Evolutionary conservation across 2,329 filamentous ascomycete genomes (phyloP), one percentile per base, ranked within the genome.

Genomic region (Cladosporium phlei): DNA sequence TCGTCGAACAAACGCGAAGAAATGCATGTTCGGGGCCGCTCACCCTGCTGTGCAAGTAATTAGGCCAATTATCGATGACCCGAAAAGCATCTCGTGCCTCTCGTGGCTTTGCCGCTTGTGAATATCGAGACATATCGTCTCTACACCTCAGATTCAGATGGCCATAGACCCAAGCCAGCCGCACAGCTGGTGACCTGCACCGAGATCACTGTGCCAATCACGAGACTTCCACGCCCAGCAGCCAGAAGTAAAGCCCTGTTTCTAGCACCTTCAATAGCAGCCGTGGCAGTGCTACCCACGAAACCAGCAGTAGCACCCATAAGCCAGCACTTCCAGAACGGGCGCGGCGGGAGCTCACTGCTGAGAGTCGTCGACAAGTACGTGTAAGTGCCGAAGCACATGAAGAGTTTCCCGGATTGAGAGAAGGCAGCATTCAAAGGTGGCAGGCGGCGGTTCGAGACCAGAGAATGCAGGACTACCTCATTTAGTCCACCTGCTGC

Each of bases 321-420:
- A 3, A 48, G 4, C 52, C 52, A 54, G 37, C 47, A 50, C 3
- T 38, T 40, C 50, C 40, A 49, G 34, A 52, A 52, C 1, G 40
- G 46, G 10, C 44, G 46, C 9, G 52, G 50, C 2, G 47, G 46
- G 21, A 46, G 28, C 16, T 39, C 46, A 14, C 33, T 29, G 21
- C 47, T 49, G 12, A 50, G 38, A 20, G 19, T 43, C 24, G 45
- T 52, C 24, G 39, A 48, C 12, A 54, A 22, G 17, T 46, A 50
- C 16, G 50, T 52, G 25, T 47, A 54, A 2, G 47, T 50, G 4
- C 50, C 52, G 7, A 54, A 54, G 30, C 50, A 52, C 5, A 52
- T 21, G 17, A 54, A 52, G 9, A 54, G 27, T 14, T 42, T 46
- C 5, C 52, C 28, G 10, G 38, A 46, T 9, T 52, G 52, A 4